Evolutionary conservation across 805 yeast genomes (phyloP).

Genomic region (Wickerhamiella bombiphila): DNA sequence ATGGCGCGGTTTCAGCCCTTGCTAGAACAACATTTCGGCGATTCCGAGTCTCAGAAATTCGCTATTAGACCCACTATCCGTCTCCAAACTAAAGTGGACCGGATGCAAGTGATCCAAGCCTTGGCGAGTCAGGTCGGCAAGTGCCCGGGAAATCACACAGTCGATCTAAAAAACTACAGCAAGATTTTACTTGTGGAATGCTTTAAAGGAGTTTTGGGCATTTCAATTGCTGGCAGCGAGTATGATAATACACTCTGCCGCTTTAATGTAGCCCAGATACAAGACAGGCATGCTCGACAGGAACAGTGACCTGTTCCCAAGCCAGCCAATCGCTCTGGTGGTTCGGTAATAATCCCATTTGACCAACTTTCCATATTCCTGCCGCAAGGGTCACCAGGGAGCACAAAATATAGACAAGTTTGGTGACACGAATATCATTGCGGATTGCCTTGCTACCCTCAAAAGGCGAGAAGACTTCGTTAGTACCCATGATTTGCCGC

Average conservation of each 20-base stretch:
- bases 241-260: conserved; percentile 47
- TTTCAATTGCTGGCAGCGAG: conserved; percentile 49
- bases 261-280: conserved; percentile 69
- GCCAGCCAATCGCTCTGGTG: conserved; percentile 82
- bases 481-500: conserved; percentile 49
- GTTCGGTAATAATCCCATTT: conserved; percentile 85
- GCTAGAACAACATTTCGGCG: conserved; percentile 47
- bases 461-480: conserved; percentile 34
- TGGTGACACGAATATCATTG: conserved; percentile 26
- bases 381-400: conserved; percentile 46
- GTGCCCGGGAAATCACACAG: conserved; percentile 57
- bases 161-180: conserved; percentile 68
- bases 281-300: conserved; percentile 8
- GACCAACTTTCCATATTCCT: conserved; percentile 72
- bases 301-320: conserved; percentile 44
- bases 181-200: conserved; percentile 73
- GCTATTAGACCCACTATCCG: conserved; percentile 73
- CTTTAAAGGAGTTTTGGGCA: conserved; percentile 76
- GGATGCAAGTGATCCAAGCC: conserved; percentile 56
- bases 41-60: conserved; percentile 30
- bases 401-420: conserved; percentile 33
- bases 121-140: conserved; percentile 61
- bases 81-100: conserved; percentile 57
- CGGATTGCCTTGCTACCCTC: conserved; percentile 18
- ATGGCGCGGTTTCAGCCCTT: conserved; percentile 33